Base-by-base conservation (phyloP, 2,329 filamentous ascomycete species). In the Beauveria sp. region DNA sequence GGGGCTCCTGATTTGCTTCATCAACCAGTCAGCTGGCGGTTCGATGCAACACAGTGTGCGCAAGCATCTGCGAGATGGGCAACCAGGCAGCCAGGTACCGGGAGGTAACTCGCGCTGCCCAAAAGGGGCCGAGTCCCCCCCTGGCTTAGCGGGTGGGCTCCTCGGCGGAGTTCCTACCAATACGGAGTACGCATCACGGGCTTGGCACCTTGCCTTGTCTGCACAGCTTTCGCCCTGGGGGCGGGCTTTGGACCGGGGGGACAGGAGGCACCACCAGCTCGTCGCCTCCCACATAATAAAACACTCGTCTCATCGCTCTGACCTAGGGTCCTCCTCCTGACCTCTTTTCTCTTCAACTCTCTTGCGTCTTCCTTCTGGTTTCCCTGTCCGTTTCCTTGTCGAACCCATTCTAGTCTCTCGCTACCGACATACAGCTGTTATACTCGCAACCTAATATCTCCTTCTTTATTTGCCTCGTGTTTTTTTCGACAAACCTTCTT, bases 401-500 rank as follows among this genome's bases (percentile, higher is more conserved):
- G 28, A 38, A 58, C 57, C n/a, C 30, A 38, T 63, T 60, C 57
- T 60, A 60, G 61, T 60, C 61, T 53, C 38, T 63, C 61, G 61
- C 61, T 63, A 56, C 38, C 49, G 42, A 51, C 24, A 51, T 30
- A 38, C 30, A 34, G 28, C 30, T 40, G 16, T 46, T 50, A 46
- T 52, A 47, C 50, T 47, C 30, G 9, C 52, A 20, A 55, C 18
- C 24, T 40, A 51, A 51, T 61, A 57, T 26, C 42, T 24, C 16
- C 28, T 28, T 24, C 5, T 22, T 52, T 50, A 7, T 30, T 60
- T 38, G 20, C 38, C 9, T 16, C 51, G 12, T 42, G 5, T 24
- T 58, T 22, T 28, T 18, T 49, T 59, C 52, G 61, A 65, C 63
- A 62, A 53, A 58, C 50, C 24, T 54, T 43, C 24, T 38, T 61